phyloP scores from a whole-genome alignment of 169 alveolate species.

The Plasmodium vinckei region DNA sequence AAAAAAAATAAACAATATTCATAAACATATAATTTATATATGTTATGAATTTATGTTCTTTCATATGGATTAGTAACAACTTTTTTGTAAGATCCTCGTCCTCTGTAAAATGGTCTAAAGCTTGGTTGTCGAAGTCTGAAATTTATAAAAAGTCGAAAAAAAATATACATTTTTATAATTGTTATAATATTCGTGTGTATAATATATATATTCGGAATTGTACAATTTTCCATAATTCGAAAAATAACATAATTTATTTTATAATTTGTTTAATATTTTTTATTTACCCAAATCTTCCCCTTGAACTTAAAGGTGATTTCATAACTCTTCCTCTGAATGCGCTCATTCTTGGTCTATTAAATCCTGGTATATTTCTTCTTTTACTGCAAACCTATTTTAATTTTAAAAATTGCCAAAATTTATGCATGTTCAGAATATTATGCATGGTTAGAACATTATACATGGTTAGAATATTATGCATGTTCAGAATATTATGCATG shows the following conservation, averaged over 20 bases:
- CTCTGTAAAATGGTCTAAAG: conserved; percentile 74
- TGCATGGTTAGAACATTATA: neutral
- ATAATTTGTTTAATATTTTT: neutral
- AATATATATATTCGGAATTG: too few species aligned
- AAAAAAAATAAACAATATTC: conserved; percentile 13
- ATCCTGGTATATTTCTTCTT: conserved; percentile 90
- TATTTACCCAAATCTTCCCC: conserved; percentile 46
- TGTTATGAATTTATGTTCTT: conserved; percentile 19
- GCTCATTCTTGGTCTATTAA: conserved; percentile 57
- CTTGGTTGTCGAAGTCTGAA: conserved; percentile 67
- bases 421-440: neutral
- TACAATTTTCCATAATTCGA: too few species aligned
- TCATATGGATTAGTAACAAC: conserved; percentile 68
- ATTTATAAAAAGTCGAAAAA: neutral
- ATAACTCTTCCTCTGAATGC: conserved; percentile 65
- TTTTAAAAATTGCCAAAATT: too few species aligned
- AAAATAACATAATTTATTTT: neutral
- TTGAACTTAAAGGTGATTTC: conserved; percentile 18
- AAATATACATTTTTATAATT: conserved; percentile 1
- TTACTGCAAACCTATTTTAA: conserved; percentile 83
- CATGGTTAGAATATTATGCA: too few species aligned
- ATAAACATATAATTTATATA: conserved; percentile 10
- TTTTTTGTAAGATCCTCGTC: conserved; percentile 68
- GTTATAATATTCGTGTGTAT: too few species aligned
- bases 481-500: neutral